phyloP scores from a whole-genome alignment of 345 rosid species.

The Citrus australasica region DNA sequence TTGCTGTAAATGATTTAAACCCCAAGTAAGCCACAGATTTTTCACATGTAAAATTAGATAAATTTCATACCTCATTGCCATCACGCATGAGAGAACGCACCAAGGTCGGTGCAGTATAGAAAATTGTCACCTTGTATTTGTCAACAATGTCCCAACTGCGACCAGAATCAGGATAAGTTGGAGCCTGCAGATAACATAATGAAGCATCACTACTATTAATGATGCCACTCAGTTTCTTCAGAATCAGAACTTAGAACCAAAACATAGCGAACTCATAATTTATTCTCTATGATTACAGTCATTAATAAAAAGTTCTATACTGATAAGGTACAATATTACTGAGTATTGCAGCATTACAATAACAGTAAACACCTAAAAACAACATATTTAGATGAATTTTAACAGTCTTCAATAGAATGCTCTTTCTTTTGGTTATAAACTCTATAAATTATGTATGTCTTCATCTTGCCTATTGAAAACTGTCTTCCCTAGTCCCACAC shows the following conservation, averaged over 20 bases:
- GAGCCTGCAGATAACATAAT: constrained; percentile 49
- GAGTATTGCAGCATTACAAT: not conserved
- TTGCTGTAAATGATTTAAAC: not conserved
- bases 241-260: not conserved
- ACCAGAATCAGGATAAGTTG: constrained; percentile 92
- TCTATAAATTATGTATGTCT: not conserved
- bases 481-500: not conserved
- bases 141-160: constrained; percentile 98
- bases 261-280: not conserved
- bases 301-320: not conserved
- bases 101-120: constrained; percentile 95
- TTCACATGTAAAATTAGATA: constrained; percentile 12
- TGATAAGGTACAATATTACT: not conserved
- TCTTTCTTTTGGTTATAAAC: too few relatives aligned
- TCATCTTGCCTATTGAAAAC: not conserved
- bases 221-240: constrained; percentile 13
- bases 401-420: too few relatives aligned
- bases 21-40: not conserved
- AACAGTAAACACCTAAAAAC: too few relatives aligned
- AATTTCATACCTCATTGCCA: constrained; percentile 60
- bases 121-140: constrained; percentile 86
- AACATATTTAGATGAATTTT: too few relatives aligned
- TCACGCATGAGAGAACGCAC: constrained; percentile 98
- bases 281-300: not conserved
- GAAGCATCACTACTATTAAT: constrained; percentile 16